Evolutionary conservation across 139 green algal species (phyloP).

Genomic region (Coccomyxa sp.): DNA sequence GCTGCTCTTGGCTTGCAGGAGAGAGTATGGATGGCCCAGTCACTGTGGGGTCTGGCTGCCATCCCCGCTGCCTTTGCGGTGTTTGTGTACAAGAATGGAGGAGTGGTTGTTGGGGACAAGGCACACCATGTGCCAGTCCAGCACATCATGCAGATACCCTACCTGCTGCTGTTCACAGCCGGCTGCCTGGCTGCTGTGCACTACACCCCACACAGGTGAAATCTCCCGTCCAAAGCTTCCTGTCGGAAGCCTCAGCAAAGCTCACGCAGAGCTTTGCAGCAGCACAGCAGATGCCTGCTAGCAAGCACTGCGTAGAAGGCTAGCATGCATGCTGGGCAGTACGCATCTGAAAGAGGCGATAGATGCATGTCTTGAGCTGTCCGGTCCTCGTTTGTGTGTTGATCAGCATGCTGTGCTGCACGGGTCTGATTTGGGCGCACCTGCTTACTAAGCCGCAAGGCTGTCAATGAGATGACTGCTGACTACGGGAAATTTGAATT

Average conservation of each 20-base stretch:
- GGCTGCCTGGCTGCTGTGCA: slow-evolving; percentile 29
- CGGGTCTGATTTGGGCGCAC: neutral
- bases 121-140: slow-evolving; percentile 58
- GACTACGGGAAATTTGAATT: no score
- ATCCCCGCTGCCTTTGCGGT: slow-evolving; percentile 56
- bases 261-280: neutral
- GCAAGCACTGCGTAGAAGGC: neutral
- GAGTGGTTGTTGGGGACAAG: slow-evolving; percentile 82
- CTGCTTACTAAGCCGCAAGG: neutral
- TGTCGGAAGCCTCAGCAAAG: neutral
- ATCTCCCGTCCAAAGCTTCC: neutral
- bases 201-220: slow-evolving; percentile 9
- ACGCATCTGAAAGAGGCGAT: neutral
- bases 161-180: slow-evolving; percentile 64
- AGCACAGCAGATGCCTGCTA: neutral
- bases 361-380: neutral
- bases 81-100: slow-evolving; percentile 81
- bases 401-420: neutral
- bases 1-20: slow-evolving; percentile 5
- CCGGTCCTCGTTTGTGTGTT: neutral
- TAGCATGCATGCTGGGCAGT: neutral
- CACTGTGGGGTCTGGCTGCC: slow-evolving; percentile 40
- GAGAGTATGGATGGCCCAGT: slow-evolving; percentile 16
- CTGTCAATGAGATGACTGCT: neutral
- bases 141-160: slow-evolving; percentile 79